A percentile compares a stretch with the other conserved stretches of the same genome.
Evolutionary conservation across 495 filamentous ascomycete genomes (phyloP).

Genomic region (Aspergillus diversus): DNA sequence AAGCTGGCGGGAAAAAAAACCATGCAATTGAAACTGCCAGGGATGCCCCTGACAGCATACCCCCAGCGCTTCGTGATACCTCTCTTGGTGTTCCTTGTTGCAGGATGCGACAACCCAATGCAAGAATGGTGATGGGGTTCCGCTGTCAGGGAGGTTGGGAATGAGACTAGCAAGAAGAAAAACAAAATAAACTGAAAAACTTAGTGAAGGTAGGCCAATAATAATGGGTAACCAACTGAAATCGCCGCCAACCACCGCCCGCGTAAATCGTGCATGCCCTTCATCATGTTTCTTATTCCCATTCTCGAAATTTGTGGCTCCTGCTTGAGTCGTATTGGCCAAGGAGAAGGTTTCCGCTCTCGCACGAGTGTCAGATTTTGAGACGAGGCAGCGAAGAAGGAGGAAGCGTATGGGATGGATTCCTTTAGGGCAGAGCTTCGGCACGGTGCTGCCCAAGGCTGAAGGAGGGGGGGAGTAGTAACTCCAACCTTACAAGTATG

Average conservation of each 20-base stretch:
- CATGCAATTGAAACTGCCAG: slow-evolving; percentile 1
- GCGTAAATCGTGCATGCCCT: not conserved
- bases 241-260: not conserved
- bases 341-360: not conserved
- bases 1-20: too few relatives aligned
- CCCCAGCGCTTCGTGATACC: not conserved
- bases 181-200: not conserved
- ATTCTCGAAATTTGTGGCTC: not conserved
- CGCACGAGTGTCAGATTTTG: not conserved
- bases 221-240: not conserved
- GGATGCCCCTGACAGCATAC: slow-evolving; percentile 5
- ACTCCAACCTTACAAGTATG: not conserved
- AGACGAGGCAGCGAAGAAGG: not conserved
- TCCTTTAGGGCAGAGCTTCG: not conserved
- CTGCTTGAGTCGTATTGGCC: not conserved
- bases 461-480: not conserved
- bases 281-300: not conserved
- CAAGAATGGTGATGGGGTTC: not conserved
- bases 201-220: not conserved
- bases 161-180: not conserved
- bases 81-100: not conserved
- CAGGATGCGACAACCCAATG: not conserved
- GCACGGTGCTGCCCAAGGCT: slow-evolving; percentile 9
- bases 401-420: not conserved
- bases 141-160: not conserved